Evolutionary conservation across 345 rosid species (phyloP), one percentile per base, ranked within the genome.

Genomic region (Boechera stricta): DNA sequence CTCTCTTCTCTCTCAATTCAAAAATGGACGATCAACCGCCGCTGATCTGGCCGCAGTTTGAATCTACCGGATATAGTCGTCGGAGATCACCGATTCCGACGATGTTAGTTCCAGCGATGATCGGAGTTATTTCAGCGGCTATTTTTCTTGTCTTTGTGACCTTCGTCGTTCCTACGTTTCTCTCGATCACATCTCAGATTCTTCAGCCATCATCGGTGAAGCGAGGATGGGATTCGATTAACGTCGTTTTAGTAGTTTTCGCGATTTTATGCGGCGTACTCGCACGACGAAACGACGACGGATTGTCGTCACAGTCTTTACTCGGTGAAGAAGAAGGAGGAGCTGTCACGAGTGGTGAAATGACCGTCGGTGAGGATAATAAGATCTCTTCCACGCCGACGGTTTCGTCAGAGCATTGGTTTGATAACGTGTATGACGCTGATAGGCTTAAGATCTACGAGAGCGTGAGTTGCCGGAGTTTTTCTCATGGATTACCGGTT

Each of bases 261-360:
- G 92, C 98, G 4, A 85, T 93, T 38, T 70, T 93, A 44, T 89
- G 89, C 62, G 98, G 98, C 61, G 69, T 93, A 32, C 83, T 93
- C 45, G 95, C 93, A 0, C 77, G 82, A 58, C 39, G 80, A 76
- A 77, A 82, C 76, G 92, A 85, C 78, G 91, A 84, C 26, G 90
- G 76, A 41, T 85, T 80, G 42, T 35, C 73, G 1, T 35, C 73
- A 6, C 33, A 56, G 31, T 35, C 61, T 26, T 26, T 26, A 26
- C 28, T 26, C 28, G 28, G 28, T 2, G 67, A 10, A 5, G 76
- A 64, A 8, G 65, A 44, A 64, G 68, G n/a, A 67, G 69, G 18
- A 45, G 33, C 16, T 32, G 76, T 39, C 13, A 28, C 53, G 42
- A 67, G 38, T 11, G 49, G 45, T 32, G 52, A 51, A 42, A 65